phyloP scores from a whole-genome alignment of 2,329 filamentous ascomycete species.

The Aspergillus latus region DNA sequence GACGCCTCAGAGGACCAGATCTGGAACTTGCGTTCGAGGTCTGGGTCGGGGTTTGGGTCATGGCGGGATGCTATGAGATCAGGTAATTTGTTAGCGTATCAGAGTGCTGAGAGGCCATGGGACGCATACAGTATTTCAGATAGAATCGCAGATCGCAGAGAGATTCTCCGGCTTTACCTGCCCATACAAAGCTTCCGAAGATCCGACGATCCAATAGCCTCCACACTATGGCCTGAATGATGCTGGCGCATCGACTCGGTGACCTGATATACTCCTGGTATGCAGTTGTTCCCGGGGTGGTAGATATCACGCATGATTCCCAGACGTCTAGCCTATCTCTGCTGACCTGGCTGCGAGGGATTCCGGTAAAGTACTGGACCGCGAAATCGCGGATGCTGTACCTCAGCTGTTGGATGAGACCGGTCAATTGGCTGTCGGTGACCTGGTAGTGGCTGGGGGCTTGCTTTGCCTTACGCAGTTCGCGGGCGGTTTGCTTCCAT shows the following conservation, averaged over 20 bases:
- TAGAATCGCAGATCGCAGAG: background rate
- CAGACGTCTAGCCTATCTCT: background rate
- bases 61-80: background rate
- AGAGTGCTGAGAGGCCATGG: no score
- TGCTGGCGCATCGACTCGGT: background rate
- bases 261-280: background rate
- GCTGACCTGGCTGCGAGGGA: background rate
- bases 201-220: background rate
- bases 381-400: slow-evolving; percentile 5
- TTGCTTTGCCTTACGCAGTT: background rate
- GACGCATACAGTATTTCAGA: background rate
- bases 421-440: background rate
- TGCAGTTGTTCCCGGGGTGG: background rate
- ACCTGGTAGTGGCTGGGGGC: background rate
- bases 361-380: background rate
- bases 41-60: background rate
- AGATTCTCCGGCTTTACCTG: background rate
- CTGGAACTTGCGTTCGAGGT: slow-evolving; percentile 2
- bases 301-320: background rate
- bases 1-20: background rate
- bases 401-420: background rate
- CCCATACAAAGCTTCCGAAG: slow-evolving; percentile 1
- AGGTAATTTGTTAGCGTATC: no score
- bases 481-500: slow-evolving; percentile 1
- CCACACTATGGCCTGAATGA: slow-evolving; percentile 5